Evolutionary conservation across 257 asterid genomes (phyloP).

Genomic region (Parsonsia alboflavescens): DNA sequence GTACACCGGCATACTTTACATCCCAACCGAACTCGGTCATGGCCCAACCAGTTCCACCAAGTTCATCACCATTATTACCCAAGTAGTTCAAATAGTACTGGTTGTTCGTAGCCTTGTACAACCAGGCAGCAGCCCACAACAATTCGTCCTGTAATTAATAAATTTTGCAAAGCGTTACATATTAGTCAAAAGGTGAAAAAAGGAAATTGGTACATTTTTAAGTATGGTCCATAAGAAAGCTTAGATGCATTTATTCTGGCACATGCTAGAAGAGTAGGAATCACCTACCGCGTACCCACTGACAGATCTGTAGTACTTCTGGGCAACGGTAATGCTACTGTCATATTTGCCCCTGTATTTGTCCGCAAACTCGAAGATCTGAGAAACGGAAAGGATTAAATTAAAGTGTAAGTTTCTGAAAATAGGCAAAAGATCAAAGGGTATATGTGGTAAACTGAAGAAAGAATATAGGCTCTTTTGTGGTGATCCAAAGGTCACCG

Average conservation of each 20-base stretch:
- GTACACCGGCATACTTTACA: slow-evolving; percentile 95
- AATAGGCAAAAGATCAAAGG: not conserved
- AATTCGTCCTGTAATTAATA: slow-evolving; percentile 63
- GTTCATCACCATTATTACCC: slow-evolving; percentile 69
- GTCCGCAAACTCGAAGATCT: slow-evolving; percentile 93
- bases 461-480: not conserved
- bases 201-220: not conserved
- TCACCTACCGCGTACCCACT: slow-evolving; percentile 92
- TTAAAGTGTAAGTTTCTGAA: no score
- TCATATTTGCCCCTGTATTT: slow-evolving; percentile 97
- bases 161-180: not conserved
- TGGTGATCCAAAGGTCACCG: slow-evolving; percentile 2
- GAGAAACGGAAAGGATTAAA: slow-evolving; percentile 22
- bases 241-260: not conserved
- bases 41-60: slow-evolving; percentile 97
- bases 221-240: not conserved
- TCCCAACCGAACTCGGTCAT: slow-evolving; percentile 99
- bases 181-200: not conserved
- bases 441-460: not conserved
- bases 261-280: slow-evolving; percentile 6
- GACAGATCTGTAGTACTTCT: slow-evolving; percentile 89
- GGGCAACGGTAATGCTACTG: slow-evolving; percentile 77
- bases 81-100: slow-evolving; percentile 63
- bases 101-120: slow-evolving; percentile 80
- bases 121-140: slow-evolving; percentile 98